phyloP scores from a whole-genome alignment of 371 early-diverging fungal species.

The Entomophthora muscae region DNA sequence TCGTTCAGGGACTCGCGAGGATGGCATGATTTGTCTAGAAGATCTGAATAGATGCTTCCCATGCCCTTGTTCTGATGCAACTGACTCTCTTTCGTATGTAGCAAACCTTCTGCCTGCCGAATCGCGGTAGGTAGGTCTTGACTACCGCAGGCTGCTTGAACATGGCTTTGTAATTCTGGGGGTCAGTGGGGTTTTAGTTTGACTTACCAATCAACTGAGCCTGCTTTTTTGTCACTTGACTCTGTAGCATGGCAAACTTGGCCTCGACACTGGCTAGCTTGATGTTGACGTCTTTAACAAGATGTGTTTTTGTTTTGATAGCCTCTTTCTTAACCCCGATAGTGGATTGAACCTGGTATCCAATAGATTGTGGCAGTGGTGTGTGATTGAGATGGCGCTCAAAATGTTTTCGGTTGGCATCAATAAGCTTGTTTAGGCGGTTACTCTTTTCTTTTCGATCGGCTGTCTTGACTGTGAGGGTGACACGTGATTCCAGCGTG shows the following conservation, averaged over 20 bases:
- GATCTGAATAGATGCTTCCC: neutral
- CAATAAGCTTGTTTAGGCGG: neutral
- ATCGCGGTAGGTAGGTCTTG: slow-evolving; percentile 1
- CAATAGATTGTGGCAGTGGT: neutral
- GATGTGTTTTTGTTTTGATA: neutral
- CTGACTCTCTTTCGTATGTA: neutral
- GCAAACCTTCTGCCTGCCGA: neutral
- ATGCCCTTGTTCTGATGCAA: neutral
- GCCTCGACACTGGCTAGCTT: neutral
- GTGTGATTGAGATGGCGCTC: neutral
- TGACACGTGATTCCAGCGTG: neutral
- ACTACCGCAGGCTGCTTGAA: slow-evolving; percentile 6
- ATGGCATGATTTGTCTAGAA: neutral
- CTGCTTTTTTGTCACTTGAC: neutral
- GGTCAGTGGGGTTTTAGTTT: neutral
- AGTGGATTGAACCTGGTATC: neutral
- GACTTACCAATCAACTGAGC: neutral
- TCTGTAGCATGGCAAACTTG: neutral
- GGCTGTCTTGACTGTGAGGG: neutral
- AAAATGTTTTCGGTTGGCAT: neutral
- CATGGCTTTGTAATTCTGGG: neutral
- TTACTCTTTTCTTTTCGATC: neutral
- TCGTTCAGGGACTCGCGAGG: neutral
- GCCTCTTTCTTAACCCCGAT: neutral
- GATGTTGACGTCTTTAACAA: neutral